Percentiles rank a stretch among this genome's conserved stretches.
Conservation (phyloP, 495 filamentous ascomycete genomes). For the Tuber brumale region DNA sequence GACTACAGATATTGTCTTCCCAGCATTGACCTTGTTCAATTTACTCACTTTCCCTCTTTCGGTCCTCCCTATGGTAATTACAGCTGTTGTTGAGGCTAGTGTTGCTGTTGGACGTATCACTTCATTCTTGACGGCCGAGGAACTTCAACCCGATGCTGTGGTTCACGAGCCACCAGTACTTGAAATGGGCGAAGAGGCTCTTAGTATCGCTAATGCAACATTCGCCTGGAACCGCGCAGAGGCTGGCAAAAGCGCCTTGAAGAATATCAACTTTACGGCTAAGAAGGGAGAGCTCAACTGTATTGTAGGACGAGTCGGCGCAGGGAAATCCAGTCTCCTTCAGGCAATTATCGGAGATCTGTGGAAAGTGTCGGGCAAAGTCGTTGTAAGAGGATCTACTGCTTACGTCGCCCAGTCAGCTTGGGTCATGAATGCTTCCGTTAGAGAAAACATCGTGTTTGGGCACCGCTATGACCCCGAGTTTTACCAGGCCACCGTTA, state of each 20-base stretch:
- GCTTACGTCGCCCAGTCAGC: constrained; percentile 89
- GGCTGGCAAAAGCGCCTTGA: constrained; percentile 51
- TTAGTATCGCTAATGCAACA: constrained; percentile 72
- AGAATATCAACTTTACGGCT: constrained; percentile 78
- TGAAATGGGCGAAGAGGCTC: constrained; percentile 73
- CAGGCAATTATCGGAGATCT: constrained; percentile 82
- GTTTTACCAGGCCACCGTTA: constrained; percentile 90
- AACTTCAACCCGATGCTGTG: constrained; percentile 82
- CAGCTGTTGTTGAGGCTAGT: constrained; percentile 87
- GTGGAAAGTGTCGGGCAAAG: constrained; percentile 81
- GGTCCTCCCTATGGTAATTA: constrained; percentile 95
- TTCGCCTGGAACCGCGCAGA: constrained; percentile 81
- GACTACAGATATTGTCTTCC: constrained; percentile 93
- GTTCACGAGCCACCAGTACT: constrained; percentile 58
- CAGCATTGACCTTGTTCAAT: constrained; percentile 58
- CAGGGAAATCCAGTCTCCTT: constrained; percentile 89
- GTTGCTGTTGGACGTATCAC: constrained; percentile 86
- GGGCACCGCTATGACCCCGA: constrained; percentile 88
- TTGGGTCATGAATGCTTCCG: constrained; percentile 98
- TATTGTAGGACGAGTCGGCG: constrained; percentile 88
- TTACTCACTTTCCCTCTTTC: constrained; percentile 85
- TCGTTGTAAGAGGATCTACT: constrained; percentile 67
- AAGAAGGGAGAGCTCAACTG: constrained; percentile 88
- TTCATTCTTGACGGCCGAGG: constrained; percentile 77
- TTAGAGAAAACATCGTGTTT: constrained; percentile 95